Evolutionary conservation across 2,329 filamentous ascomycete species (phyloP).

Genomic region (Boeremia exigua): DNA sequence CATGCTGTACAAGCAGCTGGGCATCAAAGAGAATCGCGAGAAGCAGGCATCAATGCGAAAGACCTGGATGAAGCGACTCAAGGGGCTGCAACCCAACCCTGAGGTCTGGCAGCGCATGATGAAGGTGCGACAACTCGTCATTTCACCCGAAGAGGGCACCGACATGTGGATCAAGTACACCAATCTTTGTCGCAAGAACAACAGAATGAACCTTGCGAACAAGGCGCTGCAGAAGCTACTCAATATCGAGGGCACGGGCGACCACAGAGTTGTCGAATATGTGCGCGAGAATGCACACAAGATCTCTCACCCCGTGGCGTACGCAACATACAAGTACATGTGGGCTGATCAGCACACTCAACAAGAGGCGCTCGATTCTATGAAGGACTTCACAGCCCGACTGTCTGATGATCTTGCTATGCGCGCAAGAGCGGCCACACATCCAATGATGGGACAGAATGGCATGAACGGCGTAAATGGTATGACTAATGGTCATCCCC

Average conservation of each 20-base stretch:
- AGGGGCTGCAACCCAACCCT: constrained; percentile 94
- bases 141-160: constrained; percentile 89
- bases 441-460: constrained; percentile 43
- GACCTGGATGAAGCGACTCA: constrained; percentile 94
- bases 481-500: constrained; percentile 50
- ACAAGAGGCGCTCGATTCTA: constrained; percentile 57
- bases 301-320: constrained; percentile 80
- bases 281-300: constrained; percentile 48
- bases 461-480: constrained; percentile 52
- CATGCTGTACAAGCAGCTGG: constrained; percentile 93
- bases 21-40: constrained; percentile 68
- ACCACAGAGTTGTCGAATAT: constrained; percentile 41
- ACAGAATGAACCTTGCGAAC: constrained; percentile 91
- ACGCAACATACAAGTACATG: constrained; percentile 96
- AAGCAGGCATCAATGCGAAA: constrained; percentile 90
- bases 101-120: constrained; percentile 99
- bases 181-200: constrained; percentile 96
- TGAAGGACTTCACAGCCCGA: constrained; percentile 67
- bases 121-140: constrained; percentile 89
- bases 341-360: constrained; percentile 72
- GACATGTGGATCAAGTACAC: constrained; percentile 99
- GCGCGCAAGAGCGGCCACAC: constrained; percentile 42
- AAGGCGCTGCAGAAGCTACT: constrained; percentile 93
- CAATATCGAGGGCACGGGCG: constrained; percentile 44
- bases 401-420: constrained; percentile 65